These are phyloP conservation scores for Fusarium subglutinans DNA, from an alignment of 2,329 filamentous ascomycete species.

Conservation along the genomic window DNA sequence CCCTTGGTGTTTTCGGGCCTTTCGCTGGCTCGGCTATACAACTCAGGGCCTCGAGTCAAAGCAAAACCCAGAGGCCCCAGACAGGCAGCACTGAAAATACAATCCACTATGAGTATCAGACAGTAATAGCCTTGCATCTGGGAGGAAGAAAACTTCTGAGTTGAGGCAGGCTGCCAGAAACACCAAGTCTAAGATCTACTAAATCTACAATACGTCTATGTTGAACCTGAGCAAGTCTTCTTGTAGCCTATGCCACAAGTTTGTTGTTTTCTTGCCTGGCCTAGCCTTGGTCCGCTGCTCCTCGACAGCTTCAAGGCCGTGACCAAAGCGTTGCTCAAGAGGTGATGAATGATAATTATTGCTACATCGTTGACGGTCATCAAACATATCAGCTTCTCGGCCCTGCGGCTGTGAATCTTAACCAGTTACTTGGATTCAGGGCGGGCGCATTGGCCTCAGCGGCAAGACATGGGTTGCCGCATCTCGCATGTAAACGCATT, in stretches of 20 bases:
- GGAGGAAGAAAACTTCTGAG: not conserved
- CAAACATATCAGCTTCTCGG: constrained; percentile 6
- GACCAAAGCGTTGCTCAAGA: not conserved
- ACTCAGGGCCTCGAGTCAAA: constrained; percentile 3
- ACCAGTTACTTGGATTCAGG: constrained; percentile 36
- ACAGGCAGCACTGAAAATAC: constrained; percentile 35
- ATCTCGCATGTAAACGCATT: constrained; percentile 28
- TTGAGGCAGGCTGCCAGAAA: not conserved
- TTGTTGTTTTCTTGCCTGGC: not conserved
- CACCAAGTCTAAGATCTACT: not conserved
- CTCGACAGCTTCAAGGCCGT: not conserved
- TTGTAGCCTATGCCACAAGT: not conserved
- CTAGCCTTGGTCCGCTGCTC: not conserved
- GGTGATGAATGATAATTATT: not conserved
- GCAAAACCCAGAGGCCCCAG: constrained; percentile 14
- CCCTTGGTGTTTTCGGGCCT: constrained; percentile 32
- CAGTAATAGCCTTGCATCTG: not conserved
- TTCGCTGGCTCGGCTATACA: constrained; percentile 29
- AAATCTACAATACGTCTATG: not conserved
- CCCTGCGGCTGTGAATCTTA: constrained; percentile 10
- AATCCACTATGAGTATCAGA: constrained; percentile 16
- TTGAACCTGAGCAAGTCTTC: not conserved
- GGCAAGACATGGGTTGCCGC: constrained; percentile 28
- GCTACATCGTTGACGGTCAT: not conserved
- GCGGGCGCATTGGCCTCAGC: constrained; percentile 34